Evolutionary conservation across 108 stramenopile genomes (phyloP), one percentile per base, ranked within the genome.

Genomic region (Ochromonas danica): DNA sequence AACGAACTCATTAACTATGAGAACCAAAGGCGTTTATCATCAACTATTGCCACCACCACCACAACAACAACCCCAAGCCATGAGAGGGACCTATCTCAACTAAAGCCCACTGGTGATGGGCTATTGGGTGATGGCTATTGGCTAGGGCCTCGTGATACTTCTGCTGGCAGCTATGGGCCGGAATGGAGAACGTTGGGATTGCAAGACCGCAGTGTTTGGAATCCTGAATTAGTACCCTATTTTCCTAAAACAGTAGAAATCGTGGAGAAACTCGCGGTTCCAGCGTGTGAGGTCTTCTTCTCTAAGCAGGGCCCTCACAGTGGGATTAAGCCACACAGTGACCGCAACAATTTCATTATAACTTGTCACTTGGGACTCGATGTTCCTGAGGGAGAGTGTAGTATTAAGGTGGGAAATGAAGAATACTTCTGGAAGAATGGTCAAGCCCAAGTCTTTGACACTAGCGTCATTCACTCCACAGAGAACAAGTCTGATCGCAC

Each of bases 111-210:
- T n/a, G n/a, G n/a, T n/a, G n/a, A n/a, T n/a, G n/a, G n/a, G n/a
- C n/a, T n/a, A n/a, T n/a, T n/a, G n/a, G n/a, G n/a, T n/a, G n/a
- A n/a, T n/a, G n/a, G n/a, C n/a, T n/a, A n/a, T n/a, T n/a, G n/a
- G n/a, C n/a, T n/a, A n/a, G n/a, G n/a, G n/a, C n/a, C n/a, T n/a
- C n/a, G n/a, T n/a, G n/a, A n/a, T n/a, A n/a, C n/a, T n/a, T n/a
- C n/a, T n/a, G n/a, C n/a, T n/a, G n/a, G n/a, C n/a, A n/a, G n/a
- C n/a, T 86, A 86, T 63, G 82, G 82, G 0, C 89, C 87, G 25
- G 93, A 92, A 1, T 96, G 95, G 95, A 93, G 88, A 71, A 96
- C 94, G 39, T 83, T 95, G 2, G 94, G 93, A 0, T 78, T 96
- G 40, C 82, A 93, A 79, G 91, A 94, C 85, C 90, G 95, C n/a